Evolutionary conservation across 176 grass and related monocot genomes (phyloP), one percentile per base, ranked within the genome.

Genomic region (Juncus effusus): DNA sequence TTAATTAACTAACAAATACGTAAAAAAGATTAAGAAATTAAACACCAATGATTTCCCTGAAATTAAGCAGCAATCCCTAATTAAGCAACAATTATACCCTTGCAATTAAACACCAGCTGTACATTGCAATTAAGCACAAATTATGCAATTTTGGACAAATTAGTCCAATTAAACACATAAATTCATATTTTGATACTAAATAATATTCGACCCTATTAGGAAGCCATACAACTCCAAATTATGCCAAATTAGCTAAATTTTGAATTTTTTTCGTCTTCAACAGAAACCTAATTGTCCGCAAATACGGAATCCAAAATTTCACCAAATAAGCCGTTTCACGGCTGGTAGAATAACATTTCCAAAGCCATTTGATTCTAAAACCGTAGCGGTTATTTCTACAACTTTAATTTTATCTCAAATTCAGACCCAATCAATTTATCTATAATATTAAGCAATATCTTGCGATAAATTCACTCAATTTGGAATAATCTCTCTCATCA

Each of bases 361-460:
- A 61, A 82, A 89, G 6, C 79, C 83, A 16, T 84, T 63, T 0
- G 88, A 63, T 69, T 97, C 93, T 35, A 92, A 40, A 7, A 92
- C 82, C 76, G 83, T 92, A 6, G 74, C 77, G 42, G 88, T 76
- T 60, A 92, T 74, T 81, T 97, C 93, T 42, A 84, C 13, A 92
- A 70, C 77, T 92, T 97, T 54, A 77, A 68, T 51, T 63, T 88
- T 1, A 65, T 74, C 36, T 84, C 84, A 16, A 81, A 39, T 11
- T 64, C 65, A 51, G 79, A 56, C 4, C 5, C 10, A 11, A 53
- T 64, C 14, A 61, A 42, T 44, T 2, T 16, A 1, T 78, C 75
- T 2, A 77, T 16, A 28, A 56, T 71, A 50, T 74, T 38, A 28
- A 1, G 81, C 3, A 3, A 97, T 78, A 40, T 77, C 60, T 0